Conservation (phyloP, 169 alveolate species). For the Babesia gibsoni region DNA sequence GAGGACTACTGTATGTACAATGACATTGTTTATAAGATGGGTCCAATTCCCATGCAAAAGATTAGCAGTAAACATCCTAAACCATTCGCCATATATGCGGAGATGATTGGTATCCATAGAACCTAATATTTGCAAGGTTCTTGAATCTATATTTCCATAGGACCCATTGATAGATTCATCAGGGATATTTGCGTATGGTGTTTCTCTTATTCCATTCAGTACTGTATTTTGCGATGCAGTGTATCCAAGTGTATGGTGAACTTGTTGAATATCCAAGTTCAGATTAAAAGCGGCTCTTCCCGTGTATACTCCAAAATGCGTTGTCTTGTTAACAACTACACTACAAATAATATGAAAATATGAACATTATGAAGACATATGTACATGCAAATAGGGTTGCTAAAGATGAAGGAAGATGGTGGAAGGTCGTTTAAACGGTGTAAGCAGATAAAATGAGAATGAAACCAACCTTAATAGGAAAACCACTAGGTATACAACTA, state of each 20-base stretch:
- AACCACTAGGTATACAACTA: neutral
- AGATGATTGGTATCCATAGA: conserved; percentile 14
- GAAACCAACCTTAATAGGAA: conserved; percentile 11
- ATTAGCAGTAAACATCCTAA: conserved; percentile 6
- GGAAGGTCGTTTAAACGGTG: neutral
- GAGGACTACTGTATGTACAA: neutral
- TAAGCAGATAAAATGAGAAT: neutral
- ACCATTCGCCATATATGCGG: conserved; percentile 28
- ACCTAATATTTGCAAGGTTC: conserved; percentile 5
- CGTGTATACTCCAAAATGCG: conserved; percentile 5
- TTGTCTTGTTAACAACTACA: conserved; percentile 7
- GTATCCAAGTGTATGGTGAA: conserved; percentile 18
- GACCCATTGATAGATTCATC: neutral
- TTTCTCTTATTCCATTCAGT: too few relatives aligned
- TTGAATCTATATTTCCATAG: neutral
- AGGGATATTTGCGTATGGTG: neutral
- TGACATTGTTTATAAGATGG: conserved; percentile 17
- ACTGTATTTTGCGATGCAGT: conserved; percentile 2
- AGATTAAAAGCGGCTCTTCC: conserved; percentile 5
- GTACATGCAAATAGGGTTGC: neutral
- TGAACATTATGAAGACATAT: neutral
- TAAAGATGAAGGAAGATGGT: neutral
- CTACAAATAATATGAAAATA: neutral
- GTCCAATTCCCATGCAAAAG: conserved; percentile 15
- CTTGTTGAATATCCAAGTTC: neutral